Conservation (phyloP, 176 grass and related monocot species). For the Hordeum marinum region DNA sequence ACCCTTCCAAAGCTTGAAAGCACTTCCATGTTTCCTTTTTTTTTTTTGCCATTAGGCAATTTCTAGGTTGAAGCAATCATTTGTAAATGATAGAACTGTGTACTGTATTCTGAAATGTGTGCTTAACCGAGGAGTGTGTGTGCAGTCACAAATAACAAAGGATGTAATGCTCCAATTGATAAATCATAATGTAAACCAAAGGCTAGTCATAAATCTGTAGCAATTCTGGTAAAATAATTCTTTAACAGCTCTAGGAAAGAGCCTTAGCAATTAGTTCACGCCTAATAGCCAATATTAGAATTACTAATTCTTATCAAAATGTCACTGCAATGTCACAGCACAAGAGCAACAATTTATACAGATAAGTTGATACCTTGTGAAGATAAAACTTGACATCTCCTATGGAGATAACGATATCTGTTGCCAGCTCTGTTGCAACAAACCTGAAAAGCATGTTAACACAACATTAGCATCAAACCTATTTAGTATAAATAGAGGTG, state of each 20-base stretch:
- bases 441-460: conserved; percentile 62
- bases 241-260: background rate
- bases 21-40: background rate
- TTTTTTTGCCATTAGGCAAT: background rate
- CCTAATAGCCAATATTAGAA: background rate
- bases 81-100: background rate
- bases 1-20: conserved; percentile 1
- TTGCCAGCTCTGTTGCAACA: conserved; percentile 88
- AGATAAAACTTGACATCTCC: conserved; percentile 92
- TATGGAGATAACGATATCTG: conserved; percentile 77
- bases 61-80: background rate
- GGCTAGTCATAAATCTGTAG: background rate
- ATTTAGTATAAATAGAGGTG: background rate
- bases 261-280: background rate
- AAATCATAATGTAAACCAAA: background rate
- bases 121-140: background rate
- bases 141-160: conserved; percentile 1
- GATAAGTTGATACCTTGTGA: conserved; percentile 73
- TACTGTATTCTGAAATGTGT: background rate
- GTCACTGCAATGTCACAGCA: background rate
- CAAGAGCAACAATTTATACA: background rate
- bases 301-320: background rate
- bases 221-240: background rate
- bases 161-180: background rate
- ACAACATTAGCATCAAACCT: conserved; percentile 4